phyloP scores from a whole-genome alignment of 805 yeast species.

The Kazachstania bromeliacearum region DNA sequence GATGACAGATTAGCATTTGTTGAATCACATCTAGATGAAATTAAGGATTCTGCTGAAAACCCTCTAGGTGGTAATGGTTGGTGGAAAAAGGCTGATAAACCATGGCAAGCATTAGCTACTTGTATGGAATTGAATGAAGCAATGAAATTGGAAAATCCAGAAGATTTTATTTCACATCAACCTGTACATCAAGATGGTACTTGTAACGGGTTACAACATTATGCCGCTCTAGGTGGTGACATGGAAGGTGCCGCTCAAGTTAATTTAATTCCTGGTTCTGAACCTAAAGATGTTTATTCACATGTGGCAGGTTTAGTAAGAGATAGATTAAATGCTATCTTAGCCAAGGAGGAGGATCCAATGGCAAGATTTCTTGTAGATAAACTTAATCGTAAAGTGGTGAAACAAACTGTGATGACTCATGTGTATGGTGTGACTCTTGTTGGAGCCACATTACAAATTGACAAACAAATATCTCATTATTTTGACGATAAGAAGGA shows the following conservation, averaged over 20 bases:
- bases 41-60: slow-evolving; percentile 49
- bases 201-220: slow-evolving; percentile 78
- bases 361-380: slow-evolving; percentile 45
- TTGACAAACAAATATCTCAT: slow-evolving; percentile 63
- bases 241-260: slow-evolving; percentile 75
- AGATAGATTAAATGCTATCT: slow-evolving; percentile 44
- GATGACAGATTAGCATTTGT: slow-evolving; percentile 52
- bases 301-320: slow-evolving; percentile 60
- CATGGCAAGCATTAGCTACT: slow-evolving; percentile 72
- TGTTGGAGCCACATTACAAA: slow-evolving; percentile 86
- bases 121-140: slow-evolving; percentile 62
- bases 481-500: slow-evolving; percentile 41
- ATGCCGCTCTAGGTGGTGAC: slow-evolving; percentile 84
- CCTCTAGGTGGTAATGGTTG: slow-evolving; percentile 51
- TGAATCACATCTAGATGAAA: slow-evolving; percentile 46
- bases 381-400: slow-evolving; percentile 73
- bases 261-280: slow-evolving; percentile 57
- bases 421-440: slow-evolving; percentile 95
- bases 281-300: slow-evolving; percentile 69
- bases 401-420: slow-evolving; percentile 96
- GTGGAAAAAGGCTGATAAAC: slow-evolving; percentile 72
- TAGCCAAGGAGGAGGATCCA: slow-evolving; percentile 40
- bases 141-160: slow-evolving; percentile 50
- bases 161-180: slow-evolving; percentile 54
- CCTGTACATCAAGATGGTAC: slow-evolving; percentile 86